Percentiles rank a stretch among this genome's conserved stretches.
Evolutionary conservation across 192 early-diverging fungal genomes (phyloP).

Genomic region (Endogone sp.): DNA sequence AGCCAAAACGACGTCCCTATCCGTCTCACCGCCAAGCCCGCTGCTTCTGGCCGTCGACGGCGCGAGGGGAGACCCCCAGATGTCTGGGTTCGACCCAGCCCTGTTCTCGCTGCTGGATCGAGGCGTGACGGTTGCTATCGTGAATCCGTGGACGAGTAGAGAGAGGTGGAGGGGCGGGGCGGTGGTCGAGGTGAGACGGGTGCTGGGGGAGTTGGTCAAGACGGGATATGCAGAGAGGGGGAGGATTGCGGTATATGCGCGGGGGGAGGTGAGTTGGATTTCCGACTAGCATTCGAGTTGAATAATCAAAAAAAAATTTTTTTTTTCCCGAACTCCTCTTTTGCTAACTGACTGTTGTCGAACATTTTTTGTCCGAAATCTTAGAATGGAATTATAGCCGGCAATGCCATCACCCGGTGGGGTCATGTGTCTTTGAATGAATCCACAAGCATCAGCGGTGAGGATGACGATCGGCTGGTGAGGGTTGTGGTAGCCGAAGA

Average conservation of each 20-base stretch:
- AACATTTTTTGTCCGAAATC: not conserved
- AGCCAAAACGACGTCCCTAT: not conserved
- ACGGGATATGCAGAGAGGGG: not conserved
- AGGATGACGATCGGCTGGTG: conserved; percentile 16
- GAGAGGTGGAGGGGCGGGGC: not conserved
- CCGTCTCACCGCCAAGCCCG: not conserved
- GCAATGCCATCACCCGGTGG: not conserved
- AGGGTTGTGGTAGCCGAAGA: conserved; percentile 26
- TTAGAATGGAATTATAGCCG: not conserved
- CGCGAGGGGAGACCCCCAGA: not conserved
- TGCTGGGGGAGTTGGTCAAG: not conserved
- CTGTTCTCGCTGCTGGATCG: not conserved
- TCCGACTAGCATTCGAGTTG: no score
- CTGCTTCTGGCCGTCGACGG: not conserved
- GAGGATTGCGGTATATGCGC: not conserved
- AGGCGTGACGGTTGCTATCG: not conserved
- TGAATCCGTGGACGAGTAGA: not conserved
- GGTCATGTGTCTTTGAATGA: not conserved
- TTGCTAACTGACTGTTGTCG: not conserved
- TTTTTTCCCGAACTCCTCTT: no score
- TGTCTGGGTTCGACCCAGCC: not conserved
- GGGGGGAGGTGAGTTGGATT: not conserved
- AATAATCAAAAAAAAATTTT: no score
- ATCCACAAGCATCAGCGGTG: not conserved
- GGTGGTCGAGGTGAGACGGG: not conserved